Conservation (phyloP, 2,329 filamentous ascomycete species). For the Chaetomium sp. region DNA sequence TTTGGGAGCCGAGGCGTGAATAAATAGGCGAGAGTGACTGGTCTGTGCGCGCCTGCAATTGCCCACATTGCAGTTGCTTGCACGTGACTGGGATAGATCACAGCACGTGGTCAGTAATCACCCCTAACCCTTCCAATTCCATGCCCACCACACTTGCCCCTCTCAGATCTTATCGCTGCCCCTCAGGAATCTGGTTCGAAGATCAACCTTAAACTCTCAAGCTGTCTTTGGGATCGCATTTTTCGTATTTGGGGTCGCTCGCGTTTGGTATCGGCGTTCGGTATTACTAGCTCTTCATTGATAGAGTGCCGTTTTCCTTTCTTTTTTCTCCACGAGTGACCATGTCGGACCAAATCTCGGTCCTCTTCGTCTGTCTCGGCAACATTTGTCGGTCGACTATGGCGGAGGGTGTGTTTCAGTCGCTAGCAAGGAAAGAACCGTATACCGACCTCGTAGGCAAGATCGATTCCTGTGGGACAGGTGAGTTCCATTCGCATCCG, state of each 20-base stretch:
- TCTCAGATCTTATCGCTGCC: background rate
- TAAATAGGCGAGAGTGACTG: constrained; percentile 21
- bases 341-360: constrained; percentile 56
- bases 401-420: constrained; percentile 90
- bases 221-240: background rate
- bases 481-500: constrained; percentile 38
- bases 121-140: constrained; percentile 23
- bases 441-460: constrained; percentile 62
- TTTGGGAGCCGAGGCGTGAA: background rate
- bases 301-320: background rate
- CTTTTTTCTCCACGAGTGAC: background rate
- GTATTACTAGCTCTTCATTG: background rate
- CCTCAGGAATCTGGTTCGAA: background rate
- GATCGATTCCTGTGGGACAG: constrained; percentile 89
- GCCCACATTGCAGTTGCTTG: constrained; percentile 3
- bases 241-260: no score
- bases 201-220: background rate
- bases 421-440: constrained; percentile 63
- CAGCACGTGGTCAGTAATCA: background rate
- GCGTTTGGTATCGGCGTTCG: constrained; percentile 6
- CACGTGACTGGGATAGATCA: constrained; percentile 11
- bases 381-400: constrained; percentile 96
- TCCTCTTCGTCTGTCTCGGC: constrained; percentile 94
- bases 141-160: no score
- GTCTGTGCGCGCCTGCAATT: constrained; percentile 29